Evolutionary conservation across 164 flowering plant species (phyloP).

Genomic region (Litsea cubeba): DNA sequence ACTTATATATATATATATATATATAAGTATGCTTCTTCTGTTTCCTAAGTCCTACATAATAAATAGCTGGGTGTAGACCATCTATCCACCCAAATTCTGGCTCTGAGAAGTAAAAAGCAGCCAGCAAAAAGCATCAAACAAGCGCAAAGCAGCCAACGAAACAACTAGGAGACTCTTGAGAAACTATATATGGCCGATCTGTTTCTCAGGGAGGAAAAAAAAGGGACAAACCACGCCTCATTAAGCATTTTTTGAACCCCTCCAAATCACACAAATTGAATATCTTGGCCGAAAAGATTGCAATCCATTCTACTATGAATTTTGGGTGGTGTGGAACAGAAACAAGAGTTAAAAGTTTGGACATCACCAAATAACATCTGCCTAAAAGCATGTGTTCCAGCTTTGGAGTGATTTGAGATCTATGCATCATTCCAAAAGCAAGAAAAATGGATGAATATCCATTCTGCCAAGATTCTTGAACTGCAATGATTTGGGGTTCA

Average conservation of each 20-base stretch:
- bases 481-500: background rate
- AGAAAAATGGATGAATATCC: background rate
- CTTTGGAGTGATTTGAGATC: background rate
- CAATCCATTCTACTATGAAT: background rate
- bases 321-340: background rate
- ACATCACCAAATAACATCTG: background rate
- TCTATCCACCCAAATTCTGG: background rate
- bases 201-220: too few species aligned
- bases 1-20: too few species aligned
- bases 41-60: too few species aligned
- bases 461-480: background rate
- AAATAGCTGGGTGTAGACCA: background rate
- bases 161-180: background rate
- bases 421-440: background rate
- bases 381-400: background rate
- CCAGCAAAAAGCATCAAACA: background rate
- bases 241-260: background rate
- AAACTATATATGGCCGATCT: background rate
- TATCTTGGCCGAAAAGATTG: background rate
- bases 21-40: too few species aligned
- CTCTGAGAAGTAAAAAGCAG: background rate
- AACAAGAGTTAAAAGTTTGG: background rate
- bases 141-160: background rate
- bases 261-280: background rate
- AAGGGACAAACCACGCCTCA: too few species aligned